These are phyloP conservation scores for Phaeotremella skinneri DNA, from an alignment of 768 basidiomycete genomes.

Conservation along the genomic window DNA sequence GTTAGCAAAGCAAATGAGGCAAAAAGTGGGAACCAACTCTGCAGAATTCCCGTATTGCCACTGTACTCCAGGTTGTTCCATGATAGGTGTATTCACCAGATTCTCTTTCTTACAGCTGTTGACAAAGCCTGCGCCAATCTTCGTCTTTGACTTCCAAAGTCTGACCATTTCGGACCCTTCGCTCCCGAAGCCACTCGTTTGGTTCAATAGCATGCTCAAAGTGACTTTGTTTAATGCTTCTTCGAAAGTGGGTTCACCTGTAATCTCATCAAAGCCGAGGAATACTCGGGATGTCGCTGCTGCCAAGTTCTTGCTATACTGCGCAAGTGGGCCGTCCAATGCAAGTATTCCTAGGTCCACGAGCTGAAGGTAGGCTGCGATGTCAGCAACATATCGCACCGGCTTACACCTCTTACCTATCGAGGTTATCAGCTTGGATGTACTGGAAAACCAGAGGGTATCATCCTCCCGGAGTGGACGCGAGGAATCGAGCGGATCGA, in stretches of 20 bases:
- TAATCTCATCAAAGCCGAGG: slow-evolving; percentile 14
- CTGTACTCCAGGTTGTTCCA: slow-evolving; percentile 25
- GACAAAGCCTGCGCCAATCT: slow-evolving; percentile 35
- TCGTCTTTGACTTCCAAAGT: slow-evolving; percentile 28
- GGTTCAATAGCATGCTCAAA: slow-evolving; percentile 34
- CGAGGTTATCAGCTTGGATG: slow-evolving; percentile 41
- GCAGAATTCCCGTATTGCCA: slow-evolving; percentile 44
- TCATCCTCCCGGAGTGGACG: slow-evolving; percentile 16
- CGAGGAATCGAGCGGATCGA: slow-evolving; percentile 25
- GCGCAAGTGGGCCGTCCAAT: slow-evolving; percentile 29
- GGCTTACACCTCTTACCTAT: slow-evolving; percentile 18
- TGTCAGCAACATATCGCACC: not conserved
- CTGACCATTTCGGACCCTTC: slow-evolving; percentile 34
- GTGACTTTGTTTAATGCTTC: slow-evolving; percentile 20
- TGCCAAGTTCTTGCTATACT: slow-evolving; percentile 22
- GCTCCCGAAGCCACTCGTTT: slow-evolving; percentile 41
- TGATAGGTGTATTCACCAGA: slow-evolving; percentile 39
- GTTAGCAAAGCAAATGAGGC: not conserved
- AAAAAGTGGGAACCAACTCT: slow-evolving; percentile 20
- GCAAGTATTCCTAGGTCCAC: slow-evolving; percentile 33
- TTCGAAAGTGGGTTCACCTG: slow-evolving; percentile 17
- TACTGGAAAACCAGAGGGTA: slow-evolving; percentile 39
- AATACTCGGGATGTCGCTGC: slow-evolving; percentile 23
- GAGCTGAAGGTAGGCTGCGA: slow-evolving; percentile 30
- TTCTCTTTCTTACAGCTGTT: slow-evolving; percentile 47